phyloP scores from a whole-genome alignment of 495 filamentous ascomycete genomes.

The Trichoderma erinaceum region DNA sequence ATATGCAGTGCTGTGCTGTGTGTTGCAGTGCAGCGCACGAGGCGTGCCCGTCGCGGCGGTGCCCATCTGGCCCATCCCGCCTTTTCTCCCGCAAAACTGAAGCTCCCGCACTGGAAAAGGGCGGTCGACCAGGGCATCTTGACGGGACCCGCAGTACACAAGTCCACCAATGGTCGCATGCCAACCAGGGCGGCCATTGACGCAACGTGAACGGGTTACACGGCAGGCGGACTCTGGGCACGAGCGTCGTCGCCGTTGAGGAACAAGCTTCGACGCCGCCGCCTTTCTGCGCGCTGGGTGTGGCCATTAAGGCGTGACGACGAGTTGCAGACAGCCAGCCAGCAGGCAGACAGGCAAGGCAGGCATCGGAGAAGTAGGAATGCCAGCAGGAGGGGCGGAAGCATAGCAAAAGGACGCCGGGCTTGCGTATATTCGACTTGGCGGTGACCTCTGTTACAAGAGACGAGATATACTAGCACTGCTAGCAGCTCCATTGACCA shows the following conservation, averaged over 20 bases:
- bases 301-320: neutral
- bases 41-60: constrained; percentile 6
- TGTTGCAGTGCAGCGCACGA: constrained; percentile 12
- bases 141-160: neutral
- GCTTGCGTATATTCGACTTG: neutral
- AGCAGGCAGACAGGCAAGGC: neutral
- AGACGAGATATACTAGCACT: no score
- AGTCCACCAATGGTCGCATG: constrained; percentile 1
- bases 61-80: neutral
- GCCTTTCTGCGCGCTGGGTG: neutral
- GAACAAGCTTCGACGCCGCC: constrained; percentile 13
- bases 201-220: constrained; percentile 13
- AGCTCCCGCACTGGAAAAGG: constrained; percentile 12
- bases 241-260: neutral
- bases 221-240: constrained; percentile 6
- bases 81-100: constrained; percentile 14
- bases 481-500: no score
- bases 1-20: constrained; percentile 11
- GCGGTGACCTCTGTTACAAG: no score
- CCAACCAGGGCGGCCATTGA: constrained; percentile 1
- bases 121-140: constrained; percentile 10
- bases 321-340: neutral
- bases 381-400: neutral
- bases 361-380: constrained; percentile 3
- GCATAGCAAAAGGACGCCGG: neutral